These are phyloP conservation scores for Boechera retrofracta DNA, from an alignment of 345 rosid genomes.

Conservation along the genomic window DNA sequence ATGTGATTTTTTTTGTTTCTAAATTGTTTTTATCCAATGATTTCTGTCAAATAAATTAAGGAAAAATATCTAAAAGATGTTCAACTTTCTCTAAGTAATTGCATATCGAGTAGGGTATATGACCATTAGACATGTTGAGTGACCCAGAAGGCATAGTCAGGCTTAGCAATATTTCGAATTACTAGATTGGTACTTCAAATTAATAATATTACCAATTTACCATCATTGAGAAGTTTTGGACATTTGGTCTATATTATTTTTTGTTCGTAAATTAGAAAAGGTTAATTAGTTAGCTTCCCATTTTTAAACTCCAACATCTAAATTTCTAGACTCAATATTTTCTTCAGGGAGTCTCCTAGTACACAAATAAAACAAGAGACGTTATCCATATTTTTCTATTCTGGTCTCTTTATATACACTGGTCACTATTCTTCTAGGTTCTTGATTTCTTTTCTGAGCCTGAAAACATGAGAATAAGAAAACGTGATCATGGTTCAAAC, in stretches of 20 bases:
- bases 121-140: too few species aligned
- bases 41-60: too few species aligned
- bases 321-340: background rate
- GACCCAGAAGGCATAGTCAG: too few species aligned
- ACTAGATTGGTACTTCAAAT: background rate
- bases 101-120: too few species aligned
- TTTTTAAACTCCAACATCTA: background rate
- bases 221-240: background rate
- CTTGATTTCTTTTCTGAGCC: background rate
- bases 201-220: too few species aligned
- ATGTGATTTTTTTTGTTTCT: too few species aligned
- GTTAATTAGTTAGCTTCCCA: background rate
- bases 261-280: background rate
- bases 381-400: background rate
- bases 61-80: too few species aligned
- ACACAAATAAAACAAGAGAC: background rate
- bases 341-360: background rate
- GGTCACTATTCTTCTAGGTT: background rate
- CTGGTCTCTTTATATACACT: background rate
- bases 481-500: background rate
- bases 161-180: background rate
- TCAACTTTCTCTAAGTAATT: too few species aligned
- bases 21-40: too few species aligned
- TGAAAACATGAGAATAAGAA: conserved; percentile 1
- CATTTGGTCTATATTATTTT: background rate